Evolutionary conservation across 2,329 filamentous ascomycete species (phyloP).

Genomic region (Fusarium sp.): DNA sequence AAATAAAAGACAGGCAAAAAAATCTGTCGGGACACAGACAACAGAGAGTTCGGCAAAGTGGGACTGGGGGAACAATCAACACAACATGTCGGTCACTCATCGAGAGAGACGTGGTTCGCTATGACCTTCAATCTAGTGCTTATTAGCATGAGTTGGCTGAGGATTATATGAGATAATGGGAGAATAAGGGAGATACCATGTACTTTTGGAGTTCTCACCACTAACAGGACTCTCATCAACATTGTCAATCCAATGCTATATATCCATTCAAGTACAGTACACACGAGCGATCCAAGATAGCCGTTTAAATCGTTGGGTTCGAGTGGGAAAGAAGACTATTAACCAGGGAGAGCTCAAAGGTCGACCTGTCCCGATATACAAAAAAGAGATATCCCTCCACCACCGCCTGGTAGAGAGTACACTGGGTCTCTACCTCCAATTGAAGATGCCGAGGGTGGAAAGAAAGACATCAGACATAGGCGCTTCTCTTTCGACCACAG

Average conservation of each 20-base stretch:
- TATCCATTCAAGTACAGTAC: conserved; percentile 17
- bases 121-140: conserved; percentile 10
- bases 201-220: conserved; percentile 14
- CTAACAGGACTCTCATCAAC: conserved; percentile 14
- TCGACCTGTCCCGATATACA: neutral
- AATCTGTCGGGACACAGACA: neutral
- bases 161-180: neutral
- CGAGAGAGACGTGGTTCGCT: conserved; percentile 34
- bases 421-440: conserved; percentile 34
- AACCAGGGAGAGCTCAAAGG: neutral
- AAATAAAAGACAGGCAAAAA: neutral
- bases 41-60: neutral
- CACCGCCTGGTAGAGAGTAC: conserved; percentile 5
- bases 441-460: conserved; percentile 11
- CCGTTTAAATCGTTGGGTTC: neutral
- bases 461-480: neutral
- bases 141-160: neutral
- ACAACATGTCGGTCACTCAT: neutral
- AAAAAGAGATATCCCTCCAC: neutral
- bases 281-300: conserved; percentile 8
- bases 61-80: neutral
- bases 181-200: neutral
- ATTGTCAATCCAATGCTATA: conserved; percentile 8
- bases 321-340: conserved; percentile 6
- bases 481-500: neutral